Percentiles rank a stretch among this genome's conserved stretches.
Evolutionary conservation across 2,329 filamentous ascomycete genomes (phyloP).

Genomic region (Epichloe bromicola): DNA sequence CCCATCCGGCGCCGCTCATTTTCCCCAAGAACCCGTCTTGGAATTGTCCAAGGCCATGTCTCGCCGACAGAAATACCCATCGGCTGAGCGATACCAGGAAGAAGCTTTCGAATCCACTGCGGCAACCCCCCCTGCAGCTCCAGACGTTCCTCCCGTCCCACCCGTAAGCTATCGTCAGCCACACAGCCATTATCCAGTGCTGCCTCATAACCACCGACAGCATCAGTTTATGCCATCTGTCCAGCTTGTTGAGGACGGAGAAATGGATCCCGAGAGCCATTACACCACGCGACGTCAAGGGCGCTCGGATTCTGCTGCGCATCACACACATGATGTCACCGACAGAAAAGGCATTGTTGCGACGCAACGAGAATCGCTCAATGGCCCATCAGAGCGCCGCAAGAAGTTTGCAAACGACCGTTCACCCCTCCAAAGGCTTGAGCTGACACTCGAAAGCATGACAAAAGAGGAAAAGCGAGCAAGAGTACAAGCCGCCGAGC

Average conservation of each 20-base stretch:
- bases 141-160: constrained; percentile 47
- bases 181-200: constrained; percentile 18
- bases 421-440: constrained; percentile 86
- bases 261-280: constrained; percentile 15
- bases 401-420: constrained; percentile 63
- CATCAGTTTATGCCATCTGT: background rate
- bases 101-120: constrained; percentile 12
- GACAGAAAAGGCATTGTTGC: constrained; percentile 11
- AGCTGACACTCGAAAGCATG: constrained; percentile 80
- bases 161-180: constrained; percentile 44
- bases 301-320: constrained; percentile 2
- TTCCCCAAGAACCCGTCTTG: constrained; percentile 23
- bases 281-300: constrained; percentile 11
- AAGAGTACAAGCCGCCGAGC: constrained; percentile 69
- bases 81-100: constrained; percentile 25
- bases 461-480: constrained; percentile 93
- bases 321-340: constrained; percentile 11
- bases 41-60: constrained; percentile 11
- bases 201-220: constrained; percentile 12
- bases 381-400: constrained; percentile 28
- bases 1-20: background rate
- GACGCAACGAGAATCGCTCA: constrained; percentile 24
- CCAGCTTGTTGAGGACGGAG: constrained; percentile 5
- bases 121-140: constrained; percentile 36
- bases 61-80: constrained; percentile 5